phyloP scores from a whole-genome alignment of 305 asterid genomes.

The Plantago lanceolata region DNA sequence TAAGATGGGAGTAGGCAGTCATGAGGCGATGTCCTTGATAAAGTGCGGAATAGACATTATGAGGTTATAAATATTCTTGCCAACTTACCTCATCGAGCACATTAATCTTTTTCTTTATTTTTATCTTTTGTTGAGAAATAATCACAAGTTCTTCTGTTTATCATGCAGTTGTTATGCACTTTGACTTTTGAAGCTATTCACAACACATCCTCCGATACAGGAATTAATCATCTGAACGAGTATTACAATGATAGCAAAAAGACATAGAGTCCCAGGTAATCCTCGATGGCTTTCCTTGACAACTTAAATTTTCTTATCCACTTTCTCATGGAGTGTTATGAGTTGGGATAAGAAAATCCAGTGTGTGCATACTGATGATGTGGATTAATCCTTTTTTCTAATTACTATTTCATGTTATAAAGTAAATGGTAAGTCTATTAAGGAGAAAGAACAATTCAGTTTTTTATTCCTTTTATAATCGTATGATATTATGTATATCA shows the following conservation, averaged over 20 bases:
- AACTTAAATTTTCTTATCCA: slow-evolving; percentile 6
- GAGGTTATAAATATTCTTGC: slow-evolving; percentile 55
- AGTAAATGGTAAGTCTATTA: background rate
- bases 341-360: background rate
- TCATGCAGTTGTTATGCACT: slow-evolving; percentile 85
- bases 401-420: background rate
- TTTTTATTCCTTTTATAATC: background rate
- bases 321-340: background rate
- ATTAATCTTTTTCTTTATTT: slow-evolving; percentile 14
- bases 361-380: background rate
- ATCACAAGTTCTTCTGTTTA: slow-evolving; percentile 17
- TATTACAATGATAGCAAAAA: slow-evolving; percentile 72
- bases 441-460: background rate
- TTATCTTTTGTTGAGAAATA: slow-evolving; percentile 9
- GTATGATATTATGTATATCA: background rate
- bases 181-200: slow-evolving; percentile 96
- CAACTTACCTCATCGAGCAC: slow-evolving; percentile 17
- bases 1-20: slow-evolving; percentile 74
- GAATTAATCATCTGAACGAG: slow-evolving; percentile 93
- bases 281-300: background rate
- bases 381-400: background rate
- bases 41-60: slow-evolving; percentile 73
- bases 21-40: slow-evolving; percentile 70
- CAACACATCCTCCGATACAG: slow-evolving; percentile 70
- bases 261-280: slow-evolving; percentile 57